Evolutionary conservation across 164 flowering plant species (phyloP).

Genomic region (Macadamia integrifolia): DNA sequence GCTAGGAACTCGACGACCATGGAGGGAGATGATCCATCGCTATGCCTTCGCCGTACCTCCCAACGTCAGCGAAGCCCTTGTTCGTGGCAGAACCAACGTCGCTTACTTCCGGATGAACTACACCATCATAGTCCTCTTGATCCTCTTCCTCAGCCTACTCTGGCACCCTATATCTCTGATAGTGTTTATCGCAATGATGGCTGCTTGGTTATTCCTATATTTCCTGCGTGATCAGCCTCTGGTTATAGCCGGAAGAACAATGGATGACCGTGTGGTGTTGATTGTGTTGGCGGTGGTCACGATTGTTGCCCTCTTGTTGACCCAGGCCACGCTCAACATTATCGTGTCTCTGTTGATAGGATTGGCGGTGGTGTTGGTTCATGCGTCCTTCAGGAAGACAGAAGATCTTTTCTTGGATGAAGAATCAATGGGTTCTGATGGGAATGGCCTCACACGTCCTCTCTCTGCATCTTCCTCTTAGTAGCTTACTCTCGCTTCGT

Average conservation of each 20-base stretch:
- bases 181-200: constrained; percentile 37
- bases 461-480: too few relatives aligned
- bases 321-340: constrained; percentile 34
- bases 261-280: constrained; percentile 38
- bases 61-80: constrained; percentile 12
- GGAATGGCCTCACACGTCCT: neutral
- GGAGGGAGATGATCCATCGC: constrained; percentile 38
- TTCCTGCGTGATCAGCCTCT: constrained; percentile 48
- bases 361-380: constrained; percentile 26
- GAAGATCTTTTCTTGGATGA: constrained; percentile 36
- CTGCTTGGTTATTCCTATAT: constrained; percentile 52
- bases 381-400: constrained; percentile 35
- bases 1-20: constrained; percentile 39
- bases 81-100: constrained; percentile 29
- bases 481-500: too few relatives aligned
- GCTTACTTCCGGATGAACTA: constrained; percentile 47
- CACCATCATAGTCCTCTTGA: constrained; percentile 29
- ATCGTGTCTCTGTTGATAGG: constrained; percentile 30
- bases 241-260: constrained; percentile 17
- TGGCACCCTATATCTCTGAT: constrained; percentile 54
- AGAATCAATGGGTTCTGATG: constrained; percentile 10
- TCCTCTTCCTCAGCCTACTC: constrained; percentile 46
- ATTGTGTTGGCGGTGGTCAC: constrained; percentile 29
- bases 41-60: constrained; percentile 29
- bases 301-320: constrained; percentile 29